Percentiles rank a stretch among this genome's conserved stretches.
These are phyloP conservation scores for Lathyrus aphaca DNA, from an alignment of 306 rosid genomes.

Conservation along the genomic window DNA sequence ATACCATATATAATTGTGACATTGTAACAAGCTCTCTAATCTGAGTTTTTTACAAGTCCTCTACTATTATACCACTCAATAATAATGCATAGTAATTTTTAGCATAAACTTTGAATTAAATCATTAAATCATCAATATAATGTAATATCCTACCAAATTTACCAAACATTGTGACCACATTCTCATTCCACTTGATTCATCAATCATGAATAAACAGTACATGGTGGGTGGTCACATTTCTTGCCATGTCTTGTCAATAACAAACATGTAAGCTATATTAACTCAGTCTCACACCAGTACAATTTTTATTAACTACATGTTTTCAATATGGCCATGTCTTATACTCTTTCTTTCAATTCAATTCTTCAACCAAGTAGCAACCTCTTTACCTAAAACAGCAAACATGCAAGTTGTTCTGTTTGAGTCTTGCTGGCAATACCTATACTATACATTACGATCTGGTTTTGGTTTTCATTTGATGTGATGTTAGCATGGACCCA, in stretches of 20 bases:
- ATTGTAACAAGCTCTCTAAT: background rate
- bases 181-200: conserved; percentile 15
- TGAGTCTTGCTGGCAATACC: background rate
- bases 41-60: too few species aligned
- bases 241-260: conserved; percentile 22
- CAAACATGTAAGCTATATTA: background rate
- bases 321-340: conserved; percentile 8
- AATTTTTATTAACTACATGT: background rate
- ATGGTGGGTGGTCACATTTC: conserved; percentile 28
- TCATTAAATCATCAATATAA: background rate
- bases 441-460: background rate
- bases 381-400: conserved; percentile 10
- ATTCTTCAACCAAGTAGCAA: background rate
- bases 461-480: background rate
- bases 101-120: background rate
- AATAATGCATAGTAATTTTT: background rate
- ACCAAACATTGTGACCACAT: conserved; percentile 26
- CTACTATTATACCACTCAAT: too few species aligned
- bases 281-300: background rate
- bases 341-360: background rate
- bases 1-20: background rate
- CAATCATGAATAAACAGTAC: conserved; percentile 1
- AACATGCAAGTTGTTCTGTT: background rate
- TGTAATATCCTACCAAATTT: background rate
- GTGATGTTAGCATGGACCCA: background rate